Percentiles rank a stretch among this genome's conserved stretches.
phyloP scores from a whole-genome alignment of 108 stramenopile genomes.

The Skeletonema marinoi region DNA sequence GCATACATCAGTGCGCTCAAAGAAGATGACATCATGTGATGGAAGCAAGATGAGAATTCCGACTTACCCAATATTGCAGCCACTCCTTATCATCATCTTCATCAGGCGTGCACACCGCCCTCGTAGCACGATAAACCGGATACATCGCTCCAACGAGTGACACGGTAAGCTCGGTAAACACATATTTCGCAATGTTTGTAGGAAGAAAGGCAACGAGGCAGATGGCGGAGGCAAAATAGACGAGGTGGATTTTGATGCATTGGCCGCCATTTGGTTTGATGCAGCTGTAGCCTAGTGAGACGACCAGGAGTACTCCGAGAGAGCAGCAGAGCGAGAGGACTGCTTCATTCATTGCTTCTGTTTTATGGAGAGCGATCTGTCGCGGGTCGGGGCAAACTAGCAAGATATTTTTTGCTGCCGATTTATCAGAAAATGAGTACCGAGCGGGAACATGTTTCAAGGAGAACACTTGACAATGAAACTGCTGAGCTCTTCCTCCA shows the following conservation, averaged over 20 bases:
- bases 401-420: too few species aligned
- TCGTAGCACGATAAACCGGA: conserved; percentile 39
- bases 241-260: conserved; percentile 7
- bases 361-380: too few species aligned
- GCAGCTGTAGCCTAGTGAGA: conserved; percentile 31
- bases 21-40: background rate
- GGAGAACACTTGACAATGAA: too few species aligned
- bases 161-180: conserved; percentile 36
- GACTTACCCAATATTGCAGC: conserved; percentile 16
- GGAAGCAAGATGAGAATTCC: background rate
- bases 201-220: conserved; percentile 17
- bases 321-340: conserved; percentile 12
- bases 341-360: background rate
- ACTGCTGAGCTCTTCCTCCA: too few species aligned
- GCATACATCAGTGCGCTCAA: too few species aligned
- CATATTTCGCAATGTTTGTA: conserved; percentile 2
- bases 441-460: too few species aligned
- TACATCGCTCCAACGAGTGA: conserved; percentile 32
- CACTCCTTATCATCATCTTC: conserved; percentile 45
- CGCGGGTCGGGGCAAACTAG: too few species aligned
- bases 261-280: conserved; percentile 13
- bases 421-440: too few species aligned
- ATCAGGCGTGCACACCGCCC: conserved; percentile 39
- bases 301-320: conserved; percentile 18
- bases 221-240: conserved; percentile 14